These are phyloP conservation scores for Nicotiana knightiana DNA, from an alignment of 257 asterid species.

Conservation along the genomic window DNA sequence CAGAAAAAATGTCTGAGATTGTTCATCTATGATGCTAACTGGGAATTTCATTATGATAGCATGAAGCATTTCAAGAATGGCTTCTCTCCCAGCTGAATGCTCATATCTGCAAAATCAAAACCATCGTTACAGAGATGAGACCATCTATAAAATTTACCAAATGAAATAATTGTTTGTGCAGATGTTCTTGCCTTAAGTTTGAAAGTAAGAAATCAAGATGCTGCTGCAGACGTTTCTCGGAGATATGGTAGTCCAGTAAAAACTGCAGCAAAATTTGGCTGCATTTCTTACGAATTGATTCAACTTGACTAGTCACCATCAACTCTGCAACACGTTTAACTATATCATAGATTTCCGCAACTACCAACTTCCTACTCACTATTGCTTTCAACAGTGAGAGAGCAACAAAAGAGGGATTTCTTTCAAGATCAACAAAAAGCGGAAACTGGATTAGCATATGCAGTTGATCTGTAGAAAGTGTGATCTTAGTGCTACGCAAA, in stretches of 20 bases:
- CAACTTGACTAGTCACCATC: constrained; percentile 84
- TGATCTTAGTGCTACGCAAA: constrained; percentile 54
- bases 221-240: constrained; percentile 67
- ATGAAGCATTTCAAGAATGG: constrained; percentile 91
- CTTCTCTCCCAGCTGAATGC: constrained; percentile 84
- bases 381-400: constrained; percentile 84
- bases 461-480: constrained; percentile 72
- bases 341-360: constrained; percentile 72
- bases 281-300: constrained; percentile 74
- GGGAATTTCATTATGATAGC: constrained; percentile 76
- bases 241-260: constrained; percentile 65
- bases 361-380: constrained; percentile 64
- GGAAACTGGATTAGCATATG: constrained; percentile 83
- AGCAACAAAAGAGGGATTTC: constrained; percentile 63
- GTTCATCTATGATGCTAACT: constrained; percentile 39
- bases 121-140: constrained; percentile 4
- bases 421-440: constrained; percentile 74
- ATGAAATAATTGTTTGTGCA: background rate
- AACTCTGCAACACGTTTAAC: constrained; percentile 64
- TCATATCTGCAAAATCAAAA: constrained; percentile 51
- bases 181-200: constrained; percentile 54
- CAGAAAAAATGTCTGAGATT: constrained; percentile 56
- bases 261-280: constrained; percentile 77
- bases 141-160: background rate
- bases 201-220: constrained; percentile 66